Evolutionary conservation across 1,284 basidiomycete genomes (phyloP), one percentile per base, ranked within the genome.

Genomic region (Pseudozyma pruni): DNA sequence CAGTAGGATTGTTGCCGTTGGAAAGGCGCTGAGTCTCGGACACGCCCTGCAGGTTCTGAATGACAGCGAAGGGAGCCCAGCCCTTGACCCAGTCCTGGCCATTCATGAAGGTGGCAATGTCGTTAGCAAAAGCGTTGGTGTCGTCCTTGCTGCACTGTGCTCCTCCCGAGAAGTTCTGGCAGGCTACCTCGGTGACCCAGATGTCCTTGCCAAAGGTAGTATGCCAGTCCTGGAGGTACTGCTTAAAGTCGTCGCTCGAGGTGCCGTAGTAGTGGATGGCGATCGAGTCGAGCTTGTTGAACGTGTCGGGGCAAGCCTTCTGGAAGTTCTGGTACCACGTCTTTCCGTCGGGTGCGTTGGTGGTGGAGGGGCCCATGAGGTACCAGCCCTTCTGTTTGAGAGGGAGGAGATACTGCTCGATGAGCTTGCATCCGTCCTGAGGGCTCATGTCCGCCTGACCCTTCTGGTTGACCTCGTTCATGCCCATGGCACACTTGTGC

Each of bases 111-210:
- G 52, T 40, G 10, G 55, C 72, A 10, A 84, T 82, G 56, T 86
- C 85, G 58, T 83, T 83, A 10, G 80, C 76, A 76, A 85, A 86
- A 57, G 85, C 83, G 13, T 71, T 72, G n/a, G 78, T 74, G n/a
- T 85, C 79, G 14, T 69, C 41, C 49, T 83, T 78, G 9, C 83
- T 80, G 40, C 83, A 79, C 38, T 80, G 78, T n/a, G 83, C 70
- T 2, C 84, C 83, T 25, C 77, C 71, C 31, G 74, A 73, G 46
- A 85, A 83, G 73, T 85, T 33, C 8, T 46, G 35, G 56, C 75
- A 77, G 0, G 75, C 73, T 14, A 55, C 49, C 34, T 80, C 78
- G 11, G 78, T 80, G 19, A 80, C 66, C 75, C 75, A 79, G 57
- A 80, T 68, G 20, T 70, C 61, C 47, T 78, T 77, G 45, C 59